Evolutionary conservation across 2,329 filamentous ascomycete species (phyloP).

Genomic region (Akanthomyces lecanii): DNA sequence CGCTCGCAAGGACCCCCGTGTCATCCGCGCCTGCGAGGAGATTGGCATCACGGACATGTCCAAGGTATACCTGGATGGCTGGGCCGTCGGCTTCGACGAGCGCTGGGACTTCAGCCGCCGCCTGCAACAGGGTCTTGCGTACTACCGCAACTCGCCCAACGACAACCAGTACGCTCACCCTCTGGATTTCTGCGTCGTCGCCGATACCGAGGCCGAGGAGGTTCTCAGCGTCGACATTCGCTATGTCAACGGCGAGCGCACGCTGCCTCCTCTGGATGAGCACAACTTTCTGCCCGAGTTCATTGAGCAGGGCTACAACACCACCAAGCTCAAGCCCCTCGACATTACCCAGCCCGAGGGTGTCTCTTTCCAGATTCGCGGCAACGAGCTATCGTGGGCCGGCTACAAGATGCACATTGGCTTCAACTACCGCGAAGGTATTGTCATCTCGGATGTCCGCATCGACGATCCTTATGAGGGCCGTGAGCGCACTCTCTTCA

Average conservation of each 20-base stretch:
- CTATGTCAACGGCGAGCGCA: constrained; percentile 42
- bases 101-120: constrained; percentile 68
- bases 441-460: constrained; percentile 64
- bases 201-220: constrained; percentile 45
- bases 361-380: constrained; percentile 42
- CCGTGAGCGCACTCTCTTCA: constrained; percentile 55
- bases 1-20: constrained; percentile 63
- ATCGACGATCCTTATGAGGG: constrained; percentile 50
- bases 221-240: constrained; percentile 41
- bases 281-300: constrained; percentile 37
- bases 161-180: constrained; percentile 62
- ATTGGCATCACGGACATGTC: constrained; percentile 77
- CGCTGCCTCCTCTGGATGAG: constrained; percentile 39
- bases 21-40: constrained; percentile 72
- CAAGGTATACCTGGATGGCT: constrained; percentile 79
- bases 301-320: constrained; percentile 32
- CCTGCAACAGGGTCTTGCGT: constrained; percentile 77
- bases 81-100: constrained; percentile 80
- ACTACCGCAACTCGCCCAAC: constrained; percentile 68
- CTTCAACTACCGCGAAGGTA: constrained; percentile 68
- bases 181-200: constrained; percentile 44
- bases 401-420: constrained; percentile 68
- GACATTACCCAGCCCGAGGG: constrained; percentile 38
- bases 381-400: constrained; percentile 52
- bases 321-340: constrained; percentile 34